Conservation (phyloP, 2,329 filamentous ascomycete species). For the Colletotrichum lupini region DNA sequence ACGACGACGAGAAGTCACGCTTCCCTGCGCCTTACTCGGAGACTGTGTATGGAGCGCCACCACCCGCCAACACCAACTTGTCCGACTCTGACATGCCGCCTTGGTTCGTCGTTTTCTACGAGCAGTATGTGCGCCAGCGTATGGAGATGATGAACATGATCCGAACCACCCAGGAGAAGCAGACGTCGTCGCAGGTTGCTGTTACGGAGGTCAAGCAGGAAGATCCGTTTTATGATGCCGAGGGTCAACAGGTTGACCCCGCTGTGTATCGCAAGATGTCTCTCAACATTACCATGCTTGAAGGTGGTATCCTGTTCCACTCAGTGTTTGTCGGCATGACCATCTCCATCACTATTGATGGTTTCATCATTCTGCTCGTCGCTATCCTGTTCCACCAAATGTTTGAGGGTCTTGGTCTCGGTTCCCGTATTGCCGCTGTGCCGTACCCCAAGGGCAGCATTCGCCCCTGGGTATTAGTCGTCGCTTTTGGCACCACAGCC, state of each 20-base stretch:
- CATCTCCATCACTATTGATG: slow-evolving; percentile 74
- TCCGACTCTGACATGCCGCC: slow-evolving; percentile 64
- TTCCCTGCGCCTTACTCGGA: slow-evolving; percentile 33
- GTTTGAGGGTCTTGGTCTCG: slow-evolving; percentile 76
- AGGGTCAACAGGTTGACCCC: slow-evolving; percentile 57
- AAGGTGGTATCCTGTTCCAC: slow-evolving; percentile 84
- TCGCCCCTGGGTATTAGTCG: slow-evolving; percentile 70
- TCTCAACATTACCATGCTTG: slow-evolving; percentile 79
- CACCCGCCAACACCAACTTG: slow-evolving; percentile 38
- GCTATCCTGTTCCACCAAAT: slow-evolving; percentile 80
- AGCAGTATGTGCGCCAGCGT: slow-evolving; percentile 70
- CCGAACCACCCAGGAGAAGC: slow-evolving; percentile 46
- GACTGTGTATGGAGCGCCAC: slow-evolving; percentile 40
- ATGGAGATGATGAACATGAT: slow-evolving; percentile 68
- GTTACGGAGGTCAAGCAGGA: slow-evolving; percentile 41
- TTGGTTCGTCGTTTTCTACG: slow-evolving; percentile 73
- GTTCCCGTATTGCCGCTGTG: slow-evolving; percentile 76
- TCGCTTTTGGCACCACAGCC: slow-evolving; percentile 78
- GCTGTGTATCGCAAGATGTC: slow-evolving; percentile 69
- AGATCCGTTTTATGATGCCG: slow-evolving; percentile 54
- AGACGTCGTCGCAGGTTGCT: slow-evolving; percentile 46
- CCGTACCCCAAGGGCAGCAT: slow-evolving; percentile 66
- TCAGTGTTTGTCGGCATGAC: slow-evolving; percentile 82
- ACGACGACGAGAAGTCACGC: slow-evolving; percentile 50
- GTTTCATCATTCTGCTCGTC: slow-evolving; percentile 73